phyloP scores from a whole-genome alignment of 306 rosid species.

The Pterocarpus macrocarpus region DNA sequence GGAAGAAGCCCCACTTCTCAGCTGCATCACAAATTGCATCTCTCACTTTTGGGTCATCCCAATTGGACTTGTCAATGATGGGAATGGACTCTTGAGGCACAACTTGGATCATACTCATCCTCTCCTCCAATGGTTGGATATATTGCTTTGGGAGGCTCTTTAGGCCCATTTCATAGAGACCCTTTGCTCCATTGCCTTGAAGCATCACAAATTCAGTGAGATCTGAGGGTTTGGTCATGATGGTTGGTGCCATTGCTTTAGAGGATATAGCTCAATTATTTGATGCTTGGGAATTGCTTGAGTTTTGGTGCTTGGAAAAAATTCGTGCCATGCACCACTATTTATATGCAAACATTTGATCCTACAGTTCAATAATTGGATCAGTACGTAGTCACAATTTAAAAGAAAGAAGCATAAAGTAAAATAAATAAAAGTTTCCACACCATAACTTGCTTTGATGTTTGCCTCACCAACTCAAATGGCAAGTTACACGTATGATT shows the following conservation, averaged over 20 bases:
- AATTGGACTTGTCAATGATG: constrained; percentile 60
- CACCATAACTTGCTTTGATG: too few species aligned
- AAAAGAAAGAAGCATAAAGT: too few species aligned
- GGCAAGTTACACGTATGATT: too few species aligned
- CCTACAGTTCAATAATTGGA: neutral
- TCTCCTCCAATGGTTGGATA: constrained; percentile 66
- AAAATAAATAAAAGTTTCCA: too few species aligned
- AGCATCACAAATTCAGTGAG: constrained; percentile 55
- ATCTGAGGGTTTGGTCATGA: neutral
- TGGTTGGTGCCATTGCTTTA: constrained; percentile 24
- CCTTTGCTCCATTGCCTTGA: constrained; percentile 68
- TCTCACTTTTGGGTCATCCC: constrained; percentile 48
- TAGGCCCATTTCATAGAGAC: constrained; percentile 63
- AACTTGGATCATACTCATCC: constrained; percentile 23
- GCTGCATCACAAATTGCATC: constrained; percentile 67
- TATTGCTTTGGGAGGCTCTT: constrained; percentile 59
- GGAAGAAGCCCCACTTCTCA: constrained; percentile 51
- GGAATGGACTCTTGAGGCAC: constrained; percentile 54
- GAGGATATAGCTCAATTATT: neutral
- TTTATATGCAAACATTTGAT: neutral
- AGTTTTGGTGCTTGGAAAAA: neutral
- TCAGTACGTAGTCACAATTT: too few species aligned
- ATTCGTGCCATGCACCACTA: neutral
- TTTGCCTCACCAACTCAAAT: too few species aligned
- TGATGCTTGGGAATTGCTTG: neutral